A percentile compares a stretch with the other conserved stretches of the same genome.
These are phyloP conservation scores for Fusarium setosum DNA, from an alignment of 2,329 filamentous ascomycete genomes.

Conservation along the genomic window DNA sequence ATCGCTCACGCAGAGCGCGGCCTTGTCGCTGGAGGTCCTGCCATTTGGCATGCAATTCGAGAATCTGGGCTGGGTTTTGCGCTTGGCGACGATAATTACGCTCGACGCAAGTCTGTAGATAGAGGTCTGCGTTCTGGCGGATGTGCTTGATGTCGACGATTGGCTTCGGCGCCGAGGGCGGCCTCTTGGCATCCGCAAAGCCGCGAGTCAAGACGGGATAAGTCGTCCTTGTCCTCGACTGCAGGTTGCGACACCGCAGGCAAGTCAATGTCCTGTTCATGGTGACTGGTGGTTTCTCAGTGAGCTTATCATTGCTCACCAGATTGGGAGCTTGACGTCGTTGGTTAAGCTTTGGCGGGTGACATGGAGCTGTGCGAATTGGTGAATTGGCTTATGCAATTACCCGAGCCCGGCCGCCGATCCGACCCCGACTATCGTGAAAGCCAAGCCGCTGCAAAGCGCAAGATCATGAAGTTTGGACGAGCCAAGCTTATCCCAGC, in stretches of 20 bases:
- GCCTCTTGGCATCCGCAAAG: constrained; percentile 56
- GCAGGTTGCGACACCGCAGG: constrained; percentile 39
- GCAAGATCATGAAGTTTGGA: constrained; percentile 13
- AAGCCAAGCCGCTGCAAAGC: constrained; percentile 29
- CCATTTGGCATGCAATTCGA: constrained; percentile 66
- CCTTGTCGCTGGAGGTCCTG: constrained; percentile 70
- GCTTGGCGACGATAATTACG: constrained; percentile 80
- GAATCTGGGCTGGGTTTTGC: constrained; percentile 66
- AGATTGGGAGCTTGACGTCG: constrained; percentile 31
- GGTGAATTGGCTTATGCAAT: constrained; percentile 49
- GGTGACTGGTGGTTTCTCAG: constrained; percentile 31
- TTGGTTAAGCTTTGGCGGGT: constrained; percentile 17
- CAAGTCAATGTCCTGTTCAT: constrained; percentile 48
- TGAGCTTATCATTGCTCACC: constrained; percentile 37
- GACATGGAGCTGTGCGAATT: constrained; percentile 27
- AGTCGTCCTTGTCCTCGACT: constrained; percentile 15
- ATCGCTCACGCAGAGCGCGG: constrained; percentile 71
- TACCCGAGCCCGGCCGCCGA: constrained; percentile 41
- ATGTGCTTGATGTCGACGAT: constrained; percentile 90
- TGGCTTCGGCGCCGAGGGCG: constrained; percentile 81
- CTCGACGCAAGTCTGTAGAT: constrained; percentile 84
- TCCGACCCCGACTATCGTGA: constrained; percentile 11
- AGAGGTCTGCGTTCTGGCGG: constrained; percentile 82
- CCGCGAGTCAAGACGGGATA: constrained; percentile 26
- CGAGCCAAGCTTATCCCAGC: neutral